A percentile compares a stretch with the other conserved stretches of the same genome.
Evolutionary conservation across 768 basidiomycete species (phyloP).

Genomic region (Termitomyces titanicus): DNA sequence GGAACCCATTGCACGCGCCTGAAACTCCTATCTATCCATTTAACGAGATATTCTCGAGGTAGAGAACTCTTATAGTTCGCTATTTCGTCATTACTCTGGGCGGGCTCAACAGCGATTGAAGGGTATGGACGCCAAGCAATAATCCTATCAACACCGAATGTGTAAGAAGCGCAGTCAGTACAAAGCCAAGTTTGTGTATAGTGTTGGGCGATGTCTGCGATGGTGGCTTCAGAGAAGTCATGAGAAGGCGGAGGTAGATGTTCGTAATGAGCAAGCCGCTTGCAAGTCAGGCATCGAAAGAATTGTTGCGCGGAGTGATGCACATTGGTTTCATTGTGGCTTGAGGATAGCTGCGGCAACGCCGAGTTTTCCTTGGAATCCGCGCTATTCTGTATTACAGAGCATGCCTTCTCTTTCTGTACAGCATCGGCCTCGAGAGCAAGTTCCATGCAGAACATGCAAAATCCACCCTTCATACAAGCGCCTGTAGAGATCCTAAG

Average conservation of each 20-base stretch:
- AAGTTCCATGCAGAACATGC: constrained; percentile 67
- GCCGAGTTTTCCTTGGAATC: neutral
- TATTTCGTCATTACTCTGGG: constrained; percentile 31
- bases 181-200: constrained; percentile 69
- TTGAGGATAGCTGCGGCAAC: neutral
- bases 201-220: constrained; percentile 49
- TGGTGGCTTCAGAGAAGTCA: constrained; percentile 26
- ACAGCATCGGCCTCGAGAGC: constrained; percentile 41
- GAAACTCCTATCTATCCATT: constrained; percentile 82
- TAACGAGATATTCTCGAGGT: constrained; percentile 91
- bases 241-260: constrained; percentile 56
- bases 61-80: constrained; percentile 56
- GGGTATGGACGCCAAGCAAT: constrained; percentile 91
- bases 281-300: constrained; percentile 83
- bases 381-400: constrained; percentile 12
- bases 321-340: neutral
- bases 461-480: constrained; percentile 74
- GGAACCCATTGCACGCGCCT: constrained; percentile 84
- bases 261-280: constrained; percentile 76
- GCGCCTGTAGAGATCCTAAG: constrained; percentile 28
- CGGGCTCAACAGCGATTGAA: constrained; percentile 53
- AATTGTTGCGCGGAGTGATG: constrained; percentile 22
- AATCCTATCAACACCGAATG: constrained; percentile 74
- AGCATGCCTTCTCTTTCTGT: neutral
- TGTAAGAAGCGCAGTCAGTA: constrained; percentile 72